phyloP scores from a whole-genome alignment of 768 basidiomycete genomes.

The Boletales sp. region DNA sequence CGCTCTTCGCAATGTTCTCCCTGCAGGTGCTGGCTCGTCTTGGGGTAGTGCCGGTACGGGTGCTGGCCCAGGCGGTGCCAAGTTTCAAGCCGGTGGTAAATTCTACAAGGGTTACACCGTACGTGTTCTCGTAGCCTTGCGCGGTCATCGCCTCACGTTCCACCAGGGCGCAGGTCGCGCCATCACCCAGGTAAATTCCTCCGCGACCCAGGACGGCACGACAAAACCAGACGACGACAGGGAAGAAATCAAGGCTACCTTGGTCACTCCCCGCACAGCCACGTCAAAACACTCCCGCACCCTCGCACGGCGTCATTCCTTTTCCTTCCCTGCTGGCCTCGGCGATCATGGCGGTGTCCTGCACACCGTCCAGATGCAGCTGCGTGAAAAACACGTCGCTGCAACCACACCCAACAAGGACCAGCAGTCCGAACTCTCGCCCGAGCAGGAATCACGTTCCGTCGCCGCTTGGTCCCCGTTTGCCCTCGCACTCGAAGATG shows the following conservation, averaged over 20 bases:
- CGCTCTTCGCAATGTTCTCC: conserved; percentile 74
- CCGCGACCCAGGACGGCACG: conserved; percentile 51
- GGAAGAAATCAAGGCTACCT: conserved; percentile 43
- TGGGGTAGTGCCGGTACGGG: conserved; percentile 49
- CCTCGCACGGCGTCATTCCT: conserved; percentile 57
- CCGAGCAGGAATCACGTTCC: conserved; percentile 23
- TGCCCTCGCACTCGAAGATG: conserved; percentile 15
- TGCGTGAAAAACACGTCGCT: conserved; percentile 55
- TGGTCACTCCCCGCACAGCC: conserved; percentile 27
- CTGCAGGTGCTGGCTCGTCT: conserved; percentile 45
- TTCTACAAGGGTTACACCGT: conserved; percentile 70
- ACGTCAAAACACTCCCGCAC: conserved; percentile 37
- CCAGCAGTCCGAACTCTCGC: conserved; percentile 8
- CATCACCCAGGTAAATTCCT: conserved; percentile 67
- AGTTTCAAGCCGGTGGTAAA: conserved; percentile 67
- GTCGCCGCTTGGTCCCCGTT: conserved; percentile 23
- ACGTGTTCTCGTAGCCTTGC: conserved; percentile 21
- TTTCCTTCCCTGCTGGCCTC: conserved; percentile 46
- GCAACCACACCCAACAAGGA: conserved; percentile 13
- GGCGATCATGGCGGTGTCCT: conserved; percentile 48
- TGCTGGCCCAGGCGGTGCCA: conserved; percentile 68
- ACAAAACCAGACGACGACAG: conserved; percentile 52
- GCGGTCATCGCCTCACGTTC: conserved; percentile 1
- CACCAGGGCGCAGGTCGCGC: conserved; percentile 64
- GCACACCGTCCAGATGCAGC: conserved; percentile 60